A percentile compares a stretch with the other conserved stretches of the same genome.
Evolutionary conservation across 495 filamentous ascomycete genomes (phyloP).

Genomic region (Penicillium atrosanguineum): DNA sequence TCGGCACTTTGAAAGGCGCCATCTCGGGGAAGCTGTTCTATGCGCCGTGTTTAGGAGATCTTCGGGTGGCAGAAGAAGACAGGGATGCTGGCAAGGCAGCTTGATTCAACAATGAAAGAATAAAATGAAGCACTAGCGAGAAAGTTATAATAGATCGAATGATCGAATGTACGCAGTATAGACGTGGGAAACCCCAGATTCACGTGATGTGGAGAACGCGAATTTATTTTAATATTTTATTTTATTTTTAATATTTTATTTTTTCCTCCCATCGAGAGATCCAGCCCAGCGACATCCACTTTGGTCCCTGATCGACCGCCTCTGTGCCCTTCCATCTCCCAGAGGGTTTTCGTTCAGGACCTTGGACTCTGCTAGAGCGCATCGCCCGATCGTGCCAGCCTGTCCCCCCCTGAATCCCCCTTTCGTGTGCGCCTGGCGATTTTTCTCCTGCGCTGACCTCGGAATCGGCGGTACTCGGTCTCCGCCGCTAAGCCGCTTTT

Average conservation of each 20-base stretch:
- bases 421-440: constrained; percentile 20
- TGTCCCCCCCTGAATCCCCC: constrained; percentile 20
- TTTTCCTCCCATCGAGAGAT: constrained; percentile 21
- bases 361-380: constrained; percentile 3
- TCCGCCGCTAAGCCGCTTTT: constrained; percentile 26
- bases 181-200: constrained; percentile 7
- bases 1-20: constrained; percentile 42
- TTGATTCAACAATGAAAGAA: neutral
- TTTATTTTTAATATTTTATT: constrained; percentile 22
- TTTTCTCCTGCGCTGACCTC: constrained; percentile 26
- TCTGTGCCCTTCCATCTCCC: constrained; percentile 5
- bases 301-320: constrained; percentile 19
- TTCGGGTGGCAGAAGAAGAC: constrained; percentile 23
- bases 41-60: constrained; percentile 51
- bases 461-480: constrained; percentile 18
- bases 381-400: constrained; percentile 8
- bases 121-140: neutral
- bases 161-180: no score
- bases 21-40: constrained; percentile 47
- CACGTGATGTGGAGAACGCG: constrained; percentile 28
- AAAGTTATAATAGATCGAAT: no score
- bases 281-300: constrained; percentile 28
- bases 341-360: constrained; percentile 1
- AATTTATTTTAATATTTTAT: constrained; percentile 15
- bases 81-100: constrained; percentile 19